A percentile compares a stretch with the other conserved stretches of the same genome.
phyloP scores from a whole-genome alignment of 768 basidiomycete genomes.

The Russula sp. region DNA sequence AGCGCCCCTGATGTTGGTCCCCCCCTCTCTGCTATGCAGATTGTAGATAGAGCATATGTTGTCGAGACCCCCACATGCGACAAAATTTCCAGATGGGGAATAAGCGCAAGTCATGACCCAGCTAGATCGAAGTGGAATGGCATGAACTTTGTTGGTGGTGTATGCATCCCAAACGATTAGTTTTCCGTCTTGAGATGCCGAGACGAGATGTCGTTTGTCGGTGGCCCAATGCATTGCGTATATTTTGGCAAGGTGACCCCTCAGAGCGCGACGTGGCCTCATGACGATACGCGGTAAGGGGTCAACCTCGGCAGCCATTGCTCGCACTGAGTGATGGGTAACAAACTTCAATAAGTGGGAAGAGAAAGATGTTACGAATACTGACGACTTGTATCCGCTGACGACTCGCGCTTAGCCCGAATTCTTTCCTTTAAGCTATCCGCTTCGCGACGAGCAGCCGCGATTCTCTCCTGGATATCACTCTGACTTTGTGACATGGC shows the following conservation, averaged over 20 bases:
- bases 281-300: conserved; percentile 94
- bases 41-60: conserved; percentile 99
- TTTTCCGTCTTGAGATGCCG: conserved; percentile 99
- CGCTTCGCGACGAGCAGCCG: conserved; percentile 93
- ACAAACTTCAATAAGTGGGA: conserved; percentile 25
- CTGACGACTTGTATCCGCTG: conserved; percentile 96
- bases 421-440: conserved; percentile 99
- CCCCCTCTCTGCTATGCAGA: conserved; percentile 76
- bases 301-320: conserved; percentile 98
- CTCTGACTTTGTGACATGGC: conserved; percentile 76
- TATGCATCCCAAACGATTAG: conserved; percentile 99
- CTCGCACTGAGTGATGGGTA: conserved; percentile 63
- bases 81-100: conserved; percentile 93
- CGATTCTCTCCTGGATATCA: conserved; percentile 90
- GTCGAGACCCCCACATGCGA: conserved; percentile 97
- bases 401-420: conserved; percentile 90
- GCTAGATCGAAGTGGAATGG: conserved; percentile 93
- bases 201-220: conserved; percentile 95
- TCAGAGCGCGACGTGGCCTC: conserved; percentile 91
- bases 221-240: conserved; percentile 99
- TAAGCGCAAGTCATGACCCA: conserved; percentile 99
- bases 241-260: conserved; percentile 98
- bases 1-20: conserved; percentile 79
- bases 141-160: conserved; percentile 99
- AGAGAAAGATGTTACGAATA: conserved; percentile 13